These are phyloP conservation scores for Lasiodiplodia citricola DNA, from an alignment of 2,329 filamentous ascomycete genomes.

Conservation along the genomic window DNA sequence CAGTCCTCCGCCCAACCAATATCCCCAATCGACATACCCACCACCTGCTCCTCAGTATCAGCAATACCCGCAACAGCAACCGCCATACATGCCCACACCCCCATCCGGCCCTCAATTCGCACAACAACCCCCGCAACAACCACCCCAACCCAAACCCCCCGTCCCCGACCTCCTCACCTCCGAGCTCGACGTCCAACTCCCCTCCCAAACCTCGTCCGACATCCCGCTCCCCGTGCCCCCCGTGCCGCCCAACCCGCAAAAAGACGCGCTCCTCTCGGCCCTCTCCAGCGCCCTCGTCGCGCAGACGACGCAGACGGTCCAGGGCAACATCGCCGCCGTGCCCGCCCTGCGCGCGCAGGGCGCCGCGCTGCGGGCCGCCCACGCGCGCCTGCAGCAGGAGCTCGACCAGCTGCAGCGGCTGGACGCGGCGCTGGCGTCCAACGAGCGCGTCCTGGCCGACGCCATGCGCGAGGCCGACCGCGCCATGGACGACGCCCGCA, in stretches of 20 bases:
- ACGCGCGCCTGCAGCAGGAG: constrained; percentile 74
- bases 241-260: constrained; percentile 94
- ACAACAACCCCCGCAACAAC: constrained; percentile 18
- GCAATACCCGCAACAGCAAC: constrained; percentile 33
- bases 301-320: constrained; percentile 70
- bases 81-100: constrained; percentile 38
- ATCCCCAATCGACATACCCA: constrained; percentile 21
- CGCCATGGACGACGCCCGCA: constrained; percentile 74
- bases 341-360: constrained; percentile 80
- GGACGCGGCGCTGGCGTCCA: constrained; percentile 72
- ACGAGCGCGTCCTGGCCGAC: constrained; percentile 78
- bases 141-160: constrained; percentile 31
- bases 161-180: constrained; percentile 65
- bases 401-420: constrained; percentile 73
- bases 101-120: constrained; percentile 42
- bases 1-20: constrained; percentile 28
- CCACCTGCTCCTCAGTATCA: constrained; percentile 29
- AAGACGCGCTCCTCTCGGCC: constrained; percentile 81
- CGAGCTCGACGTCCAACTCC: constrained; percentile 64
- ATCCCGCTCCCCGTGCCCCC: constrained; percentile 68
- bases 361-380: constrained; percentile 72
- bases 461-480: constrained; percentile 79
- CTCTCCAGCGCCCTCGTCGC: constrained; percentile 72
- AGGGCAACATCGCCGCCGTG: constrained; percentile 76
- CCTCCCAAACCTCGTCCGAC: constrained; percentile 54